These are phyloP conservation scores for Ophiosphaerella narmari DNA, from an alignment of 2,329 filamentous ascomycete species.

Conservation along the genomic window DNA sequence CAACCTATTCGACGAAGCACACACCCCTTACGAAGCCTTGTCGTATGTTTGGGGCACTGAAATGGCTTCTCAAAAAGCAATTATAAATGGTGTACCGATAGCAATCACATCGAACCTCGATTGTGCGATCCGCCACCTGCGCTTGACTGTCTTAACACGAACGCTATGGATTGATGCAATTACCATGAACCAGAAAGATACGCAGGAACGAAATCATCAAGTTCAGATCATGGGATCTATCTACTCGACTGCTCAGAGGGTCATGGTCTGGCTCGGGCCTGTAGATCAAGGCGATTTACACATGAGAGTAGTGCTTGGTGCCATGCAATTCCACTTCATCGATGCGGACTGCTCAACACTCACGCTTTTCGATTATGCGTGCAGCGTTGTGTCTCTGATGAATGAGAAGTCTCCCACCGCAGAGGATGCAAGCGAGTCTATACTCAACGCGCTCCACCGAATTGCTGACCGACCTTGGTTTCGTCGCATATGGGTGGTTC, in stretches of 20 bases:
- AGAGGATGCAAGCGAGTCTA: neutral
- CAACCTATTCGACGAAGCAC: neutral
- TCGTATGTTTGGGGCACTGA: slow-evolving; percentile 13
- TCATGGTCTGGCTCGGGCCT: slow-evolving; percentile 21
- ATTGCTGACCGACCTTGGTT: neutral
- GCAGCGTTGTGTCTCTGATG: neutral
- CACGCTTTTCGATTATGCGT: neutral
- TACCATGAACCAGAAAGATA: slow-evolving; percentile 28
- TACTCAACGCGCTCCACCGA: neutral
- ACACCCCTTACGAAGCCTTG: slow-evolving; percentile 8
- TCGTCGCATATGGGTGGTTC: slow-evolving; percentile 4
- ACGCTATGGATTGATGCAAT: slow-evolving; percentile 28
- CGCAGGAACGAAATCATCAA: slow-evolving; percentile 14
- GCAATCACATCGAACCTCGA: slow-evolving; percentile 7
- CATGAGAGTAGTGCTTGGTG: neutral
- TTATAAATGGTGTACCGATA: neutral
- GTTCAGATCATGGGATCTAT: slow-evolving; percentile 16
- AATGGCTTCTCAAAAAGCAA: neutral
- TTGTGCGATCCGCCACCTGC: slow-evolving; percentile 7
- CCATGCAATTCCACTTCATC: neutral
- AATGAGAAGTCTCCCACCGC: neutral
- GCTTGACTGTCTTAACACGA: neutral
- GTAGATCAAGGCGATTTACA: neutral
- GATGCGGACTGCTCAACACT: neutral
- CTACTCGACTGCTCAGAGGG: slow-evolving; percentile 5